Base-by-base conservation (phyloP, 177 flowering plant species). In the Vitis hybrid region DNA sequence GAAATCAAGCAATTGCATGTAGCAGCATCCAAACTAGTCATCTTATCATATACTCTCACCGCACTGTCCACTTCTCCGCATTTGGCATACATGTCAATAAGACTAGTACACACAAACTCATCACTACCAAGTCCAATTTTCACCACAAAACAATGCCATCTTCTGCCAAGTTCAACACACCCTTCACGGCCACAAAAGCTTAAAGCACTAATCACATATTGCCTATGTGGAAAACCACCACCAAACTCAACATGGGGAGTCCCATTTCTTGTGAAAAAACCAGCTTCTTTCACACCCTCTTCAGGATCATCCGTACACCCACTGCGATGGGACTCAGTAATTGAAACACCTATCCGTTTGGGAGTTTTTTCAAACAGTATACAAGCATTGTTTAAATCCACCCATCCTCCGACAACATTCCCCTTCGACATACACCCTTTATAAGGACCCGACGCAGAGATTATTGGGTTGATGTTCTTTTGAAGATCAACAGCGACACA, bases 41-140 rank as follows among this genome's bases (percentile, higher is more conserved):
- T 62, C 48, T 30, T 12, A 67, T 66, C 40, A 59, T 74, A 78
- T 56, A 71, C 19, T 17, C 56, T 46, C 51, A 15, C 4, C 2
- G 81, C 78, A 62, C 24, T 66, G 21, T 64, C 66, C 11, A 75
- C 24, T 4, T 78, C 71, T 15, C 71, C 70, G 40, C 78, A 75
- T 72, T 75, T 78, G 4, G 74, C 59, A 49, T 74, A 75, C 71
- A 72, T 14, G 24, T 62, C 59, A 15, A 71, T 48, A 6, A 78
- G 27, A 32, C 65, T 65, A 65, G 73, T 66, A 27, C 65, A 66
- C 12, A 69, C 68, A 69, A 68, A 78, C 46, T 67, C 69, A 67
- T 74, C 76, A 15, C 27, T 27, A 68, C n/a, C 62, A 51, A 68
- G 14, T 52, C 75, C 78, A 57, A 14, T 62, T 66, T 79, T 72